Evolutionary conservation across 2,329 filamentous ascomycete species (phyloP).

Genomic region (Clathrospora elynae): DNA sequence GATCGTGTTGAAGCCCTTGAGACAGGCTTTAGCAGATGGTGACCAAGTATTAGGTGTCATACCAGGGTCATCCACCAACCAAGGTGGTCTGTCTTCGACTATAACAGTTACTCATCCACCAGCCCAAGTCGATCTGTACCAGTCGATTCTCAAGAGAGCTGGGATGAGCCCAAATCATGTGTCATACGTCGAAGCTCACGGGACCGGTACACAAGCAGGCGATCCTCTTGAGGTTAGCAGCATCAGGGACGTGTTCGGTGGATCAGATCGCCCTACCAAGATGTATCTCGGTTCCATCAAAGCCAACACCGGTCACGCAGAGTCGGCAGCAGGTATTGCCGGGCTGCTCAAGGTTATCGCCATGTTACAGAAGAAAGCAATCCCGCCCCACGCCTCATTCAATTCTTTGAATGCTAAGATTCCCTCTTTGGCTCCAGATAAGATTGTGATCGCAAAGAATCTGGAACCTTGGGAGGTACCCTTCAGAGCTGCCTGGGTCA

Average conservation of each 20-base stretch:
- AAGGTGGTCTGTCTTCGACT: conserved; percentile 16
- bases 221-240: conserved; percentile 20
- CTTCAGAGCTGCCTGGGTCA: conserved; percentile 8
- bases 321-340: conserved; percentile 42
- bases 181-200: conserved; percentile 24
- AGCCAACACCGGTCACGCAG: conserved; percentile 43
- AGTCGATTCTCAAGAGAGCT: conserved; percentile 12
- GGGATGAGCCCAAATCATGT: conserved; percentile 14
- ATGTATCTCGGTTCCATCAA: conserved; percentile 42
- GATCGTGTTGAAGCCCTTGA: conserved; percentile 58
- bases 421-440: conserved; percentile 6
- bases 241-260: conserved; percentile 15
- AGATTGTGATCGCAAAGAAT: conserved; percentile 7
- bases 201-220: conserved; percentile 25
- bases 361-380: conserved; percentile 21
- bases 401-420: conserved; percentile 30
- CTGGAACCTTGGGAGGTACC: conserved; percentile 7
- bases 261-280: conserved; percentile 4
- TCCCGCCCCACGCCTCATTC: conserved; percentile 20
- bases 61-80: conserved; percentile 19
- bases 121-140: conserved; percentile 21
- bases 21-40: conserved; percentile 58
- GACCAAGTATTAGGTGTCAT: conserved; percentile 56
- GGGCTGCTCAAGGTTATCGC: conserved; percentile 29
- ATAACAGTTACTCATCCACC: conserved; percentile 22